Percentiles rank a stretch among this genome's conserved stretches.
These are phyloP conservation scores for Amauroascus niger DNA, from an alignment of 2,329 filamentous ascomycete genomes.

Conservation along the genomic window DNA sequence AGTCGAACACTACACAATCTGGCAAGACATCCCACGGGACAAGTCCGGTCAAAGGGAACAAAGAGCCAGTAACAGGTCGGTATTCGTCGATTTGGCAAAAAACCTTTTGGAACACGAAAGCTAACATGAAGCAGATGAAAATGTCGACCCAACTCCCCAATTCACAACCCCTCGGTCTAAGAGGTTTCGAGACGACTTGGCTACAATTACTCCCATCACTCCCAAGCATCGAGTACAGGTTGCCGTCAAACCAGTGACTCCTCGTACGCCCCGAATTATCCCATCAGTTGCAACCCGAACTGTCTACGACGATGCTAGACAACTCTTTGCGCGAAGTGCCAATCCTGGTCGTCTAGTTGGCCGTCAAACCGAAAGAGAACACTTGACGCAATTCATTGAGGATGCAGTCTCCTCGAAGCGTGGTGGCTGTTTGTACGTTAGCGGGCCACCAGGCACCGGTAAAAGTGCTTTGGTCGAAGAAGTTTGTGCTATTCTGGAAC, in stretches of 20 bases:
- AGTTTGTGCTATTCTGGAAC: conserved; percentile 54
- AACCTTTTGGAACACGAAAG: not conserved
- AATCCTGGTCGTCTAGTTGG: conserved; percentile 67
- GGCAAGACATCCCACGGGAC: conserved; percentile 40
- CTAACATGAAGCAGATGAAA: conserved; percentile 34
- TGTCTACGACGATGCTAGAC: conserved; percentile 76
- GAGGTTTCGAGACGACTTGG: conserved; percentile 61
- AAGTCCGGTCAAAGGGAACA: conserved; percentile 37
- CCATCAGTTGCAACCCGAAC: conserved; percentile 61
- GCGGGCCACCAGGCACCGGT: conserved; percentile 88
- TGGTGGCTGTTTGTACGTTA: conserved; percentile 84
- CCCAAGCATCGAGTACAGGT: conserved; percentile 77
- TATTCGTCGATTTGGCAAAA: not conserved
- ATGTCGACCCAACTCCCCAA: conserved; percentile 26
- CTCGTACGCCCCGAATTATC: conserved; percentile 67
- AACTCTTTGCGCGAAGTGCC: conserved; percentile 73
- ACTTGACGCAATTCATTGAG: conserved; percentile 60
- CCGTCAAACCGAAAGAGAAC: conserved; percentile 57
- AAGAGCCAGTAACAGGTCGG: conserved; percentile 33
- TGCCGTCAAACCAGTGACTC: conserved; percentile 62
- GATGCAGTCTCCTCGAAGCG: conserved; percentile 50
- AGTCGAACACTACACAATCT: conserved; percentile 41
- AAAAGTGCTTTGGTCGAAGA: conserved; percentile 91
- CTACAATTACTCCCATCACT: conserved; percentile 59
- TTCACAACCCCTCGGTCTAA: conserved; percentile 46